These are phyloP conservation scores for Annona cherimola DNA, from an alignment of 164 flowering plant genomes.

Conservation along the genomic window DNA sequence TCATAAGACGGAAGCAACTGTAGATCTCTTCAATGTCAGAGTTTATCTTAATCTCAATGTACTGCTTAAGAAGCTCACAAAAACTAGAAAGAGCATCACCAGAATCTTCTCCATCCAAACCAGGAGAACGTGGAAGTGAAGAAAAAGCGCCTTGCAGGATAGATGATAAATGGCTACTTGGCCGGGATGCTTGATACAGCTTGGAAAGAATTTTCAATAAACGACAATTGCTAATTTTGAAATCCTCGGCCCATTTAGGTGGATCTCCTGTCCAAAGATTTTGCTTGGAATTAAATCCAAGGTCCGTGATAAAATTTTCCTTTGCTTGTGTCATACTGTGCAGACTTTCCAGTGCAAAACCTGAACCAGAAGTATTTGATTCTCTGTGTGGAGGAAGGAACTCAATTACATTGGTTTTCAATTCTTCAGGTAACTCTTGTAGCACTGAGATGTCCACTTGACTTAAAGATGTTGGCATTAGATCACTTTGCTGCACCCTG, in stretches of 20 bases:
- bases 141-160: slow-evolving; percentile 43
- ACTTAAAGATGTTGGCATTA: slow-evolving; percentile 81
- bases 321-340: slow-evolving; percentile 11
- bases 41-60: slow-evolving; percentile 57
- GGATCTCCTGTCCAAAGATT: slow-evolving; percentile 74
- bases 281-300: slow-evolving; percentile 13
- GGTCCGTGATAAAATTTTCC: slow-evolving; percentile 8
- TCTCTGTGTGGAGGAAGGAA: slow-evolving; percentile 64
- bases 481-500: slow-evolving; percentile 22
- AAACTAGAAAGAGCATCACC: slow-evolving; percentile 40
- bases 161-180: slow-evolving; percentile 40
- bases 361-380: slow-evolving; percentile 19
- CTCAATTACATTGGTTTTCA: slow-evolving; percentile 60
- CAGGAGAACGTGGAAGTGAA: slow-evolving; percentile 16
- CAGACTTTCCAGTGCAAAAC: slow-evolving; percentile 8
- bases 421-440: slow-evolving; percentile 68
- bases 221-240: slow-evolving; percentile 43
- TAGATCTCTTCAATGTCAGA: slow-evolving; percentile 83
- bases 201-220: slow-evolving; percentile 47
- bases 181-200: slow-evolving; percentile 35
- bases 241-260: slow-evolving; percentile 72
- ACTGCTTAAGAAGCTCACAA: slow-evolving; percentile 74
- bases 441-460: slow-evolving; percentile 70
- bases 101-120: slow-evolving; percentile 26
- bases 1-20: slow-evolving; percentile 65